These are phyloP conservation scores for Mycosarcoma maydis DNA, from an alignment of 1,284 basidiomycete genomes.

Conservation along the genomic window DNA sequence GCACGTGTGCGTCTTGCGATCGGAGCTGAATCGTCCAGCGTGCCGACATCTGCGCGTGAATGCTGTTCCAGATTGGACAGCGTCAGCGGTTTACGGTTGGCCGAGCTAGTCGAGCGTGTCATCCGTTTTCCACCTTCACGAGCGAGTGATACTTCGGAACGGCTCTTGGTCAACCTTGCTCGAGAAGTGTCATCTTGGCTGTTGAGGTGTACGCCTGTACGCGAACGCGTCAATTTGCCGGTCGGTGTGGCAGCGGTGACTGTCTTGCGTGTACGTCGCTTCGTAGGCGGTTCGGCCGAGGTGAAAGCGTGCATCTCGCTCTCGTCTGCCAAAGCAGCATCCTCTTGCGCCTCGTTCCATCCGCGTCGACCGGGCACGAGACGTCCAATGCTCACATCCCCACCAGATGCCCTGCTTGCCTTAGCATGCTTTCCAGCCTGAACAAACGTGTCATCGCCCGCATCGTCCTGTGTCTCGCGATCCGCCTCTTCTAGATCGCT, in stretches of 20 bases:
- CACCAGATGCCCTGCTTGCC: neutral
- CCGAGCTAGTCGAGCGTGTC: conserved; percentile 34
- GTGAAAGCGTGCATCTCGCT: conserved; percentile 6
- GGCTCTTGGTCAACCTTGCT: conserved; percentile 17
- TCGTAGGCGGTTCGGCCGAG: conserved; percentile 21
- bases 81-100: conserved; percentile 45
- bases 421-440: conserved; percentile 2
- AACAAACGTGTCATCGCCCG: conserved; percentile 37
- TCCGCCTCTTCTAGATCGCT: conserved; percentile 19
- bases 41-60: conserved; percentile 2
- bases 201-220: conserved; percentile 15
- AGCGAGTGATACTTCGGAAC: conserved; percentile 10
- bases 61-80: conserved; percentile 43
- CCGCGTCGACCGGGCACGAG: conserved; percentile 36
- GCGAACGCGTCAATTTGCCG: conserved; percentile 29
- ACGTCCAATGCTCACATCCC: conserved; percentile 34
- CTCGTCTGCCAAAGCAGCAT: conserved; percentile 10
- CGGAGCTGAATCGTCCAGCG: conserved; percentile 12
- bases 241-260: conserved; percentile 5
- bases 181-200: neutral
- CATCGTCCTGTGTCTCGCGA: conserved; percentile 5
- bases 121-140: conserved; percentile 3
- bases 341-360: conserved; percentile 28
- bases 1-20: conserved; percentile 41
- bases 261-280: conserved; percentile 25